phyloP scores from a whole-genome alignment of 164 flowering plant genomes.

The Buxus sempervirens region DNA sequence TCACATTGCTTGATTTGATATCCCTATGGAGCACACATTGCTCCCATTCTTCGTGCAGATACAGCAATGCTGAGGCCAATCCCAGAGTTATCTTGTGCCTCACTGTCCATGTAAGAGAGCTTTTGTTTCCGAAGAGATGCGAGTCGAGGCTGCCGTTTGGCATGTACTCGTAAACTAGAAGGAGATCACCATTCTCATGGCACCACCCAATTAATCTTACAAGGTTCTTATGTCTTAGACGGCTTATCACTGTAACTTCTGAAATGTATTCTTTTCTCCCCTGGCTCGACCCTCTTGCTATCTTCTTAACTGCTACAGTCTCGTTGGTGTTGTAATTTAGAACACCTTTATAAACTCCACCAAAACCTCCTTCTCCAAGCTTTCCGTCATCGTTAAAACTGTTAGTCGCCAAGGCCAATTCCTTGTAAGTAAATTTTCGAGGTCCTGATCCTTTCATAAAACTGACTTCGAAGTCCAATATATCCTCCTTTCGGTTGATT shows the following conservation, averaged over 20 bases:
- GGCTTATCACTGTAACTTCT: constrained; percentile 11
- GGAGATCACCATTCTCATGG: constrained; percentile 12
- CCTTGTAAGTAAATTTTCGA: constrained; percentile 13
- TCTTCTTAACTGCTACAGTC: constrained; percentile 12
- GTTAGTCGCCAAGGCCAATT: constrained; percentile 11
- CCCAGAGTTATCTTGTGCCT: constrained; percentile 24
- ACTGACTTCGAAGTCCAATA: not conserved
- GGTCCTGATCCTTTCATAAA: constrained; percentile 14
- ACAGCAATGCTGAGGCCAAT: constrained; percentile 34
- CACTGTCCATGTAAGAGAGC: constrained; percentile 16
- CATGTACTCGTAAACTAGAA: constrained; percentile 28
- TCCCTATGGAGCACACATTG: constrained; percentile 36
- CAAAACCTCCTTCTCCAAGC: constrained; percentile 20
- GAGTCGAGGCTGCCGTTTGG: constrained; percentile 29
- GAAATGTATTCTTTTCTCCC: constrained; percentile 18
- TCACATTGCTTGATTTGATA: constrained; percentile 34
- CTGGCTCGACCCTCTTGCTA: constrained; percentile 7
- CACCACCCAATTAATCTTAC: constrained; percentile 21
- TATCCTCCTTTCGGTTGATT: not conserved
- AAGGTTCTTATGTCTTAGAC: constrained; percentile 14
- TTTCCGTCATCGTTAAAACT: constrained; percentile 7
- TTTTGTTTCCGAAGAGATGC: constrained; percentile 13
- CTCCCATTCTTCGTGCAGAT: constrained; percentile 44
- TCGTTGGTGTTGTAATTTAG: not conserved
- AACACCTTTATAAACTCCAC: constrained; percentile 14